phyloP scores from a whole-genome alignment of 2,329 filamentous ascomycete species.

The Zymoseptoria brevis region DNA sequence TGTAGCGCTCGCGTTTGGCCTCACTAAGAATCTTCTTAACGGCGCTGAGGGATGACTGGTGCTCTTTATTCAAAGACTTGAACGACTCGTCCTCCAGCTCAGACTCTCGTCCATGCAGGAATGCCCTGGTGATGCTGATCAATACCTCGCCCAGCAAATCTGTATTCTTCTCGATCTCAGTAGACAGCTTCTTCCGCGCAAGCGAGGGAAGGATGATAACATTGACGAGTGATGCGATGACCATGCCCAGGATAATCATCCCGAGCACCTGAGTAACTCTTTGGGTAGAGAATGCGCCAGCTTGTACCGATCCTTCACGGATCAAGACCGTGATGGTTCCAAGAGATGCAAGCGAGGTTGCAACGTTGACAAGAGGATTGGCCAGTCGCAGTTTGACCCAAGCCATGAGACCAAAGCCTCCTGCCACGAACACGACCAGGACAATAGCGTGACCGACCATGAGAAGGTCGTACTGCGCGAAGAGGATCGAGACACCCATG shows the following conservation, averaged over 20 bases:
- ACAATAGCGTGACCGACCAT: conserved; percentile 70
- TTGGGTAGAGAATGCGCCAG: conserved; percentile 68
- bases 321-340: conserved; percentile 85
- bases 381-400: conserved; percentile 33
- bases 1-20: conserved; percentile 81
- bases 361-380: conserved; percentile 40
- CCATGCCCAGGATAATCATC: conserved; percentile 72
- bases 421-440: conserved; percentile 74
- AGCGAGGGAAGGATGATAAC: conserved; percentile 70
- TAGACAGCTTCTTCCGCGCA: conserved; percentile 63
- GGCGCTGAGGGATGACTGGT: conserved; percentile 58
- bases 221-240: conserved; percentile 64
- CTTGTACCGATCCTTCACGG: conserved; percentile 81
- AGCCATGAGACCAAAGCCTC: conserved; percentile 73
- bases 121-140: conserved; percentile 71
- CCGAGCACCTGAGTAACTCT: conserved; percentile 78
- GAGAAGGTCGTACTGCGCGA: conserved; percentile 60
- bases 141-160: conserved; percentile 73
- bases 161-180: conserved; percentile 66
- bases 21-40: conserved; percentile 74
- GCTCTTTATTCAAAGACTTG: conserved; percentile 47
- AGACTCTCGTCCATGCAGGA: conserved; percentile 72
- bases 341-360: conserved; percentile 76
- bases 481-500: conserved; percentile 80
- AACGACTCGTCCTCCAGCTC: conserved; percentile 64